Percentiles rank a stretch among this genome's conserved stretches.
These are phyloP conservation scores for Hippophae tibetana DNA, from an alignment of 306 rosid species.

Conservation along the genomic window DNA sequence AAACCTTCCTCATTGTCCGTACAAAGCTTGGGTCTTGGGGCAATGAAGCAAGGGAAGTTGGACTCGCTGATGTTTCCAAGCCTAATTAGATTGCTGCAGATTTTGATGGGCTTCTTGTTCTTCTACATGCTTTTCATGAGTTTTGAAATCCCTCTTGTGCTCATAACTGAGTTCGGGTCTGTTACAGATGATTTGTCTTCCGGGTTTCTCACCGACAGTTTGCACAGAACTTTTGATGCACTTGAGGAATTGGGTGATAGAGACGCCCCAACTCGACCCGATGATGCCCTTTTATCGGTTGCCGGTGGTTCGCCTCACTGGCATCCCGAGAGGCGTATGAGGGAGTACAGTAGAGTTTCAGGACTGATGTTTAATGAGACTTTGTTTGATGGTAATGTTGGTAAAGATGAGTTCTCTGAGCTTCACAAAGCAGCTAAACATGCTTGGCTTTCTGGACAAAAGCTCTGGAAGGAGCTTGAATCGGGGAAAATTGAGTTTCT, in stretches of 20 bases:
- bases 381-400: constrained; percentile 19
- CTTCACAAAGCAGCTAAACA: constrained; percentile 56
- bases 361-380: constrained; percentile 52
- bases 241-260: constrained; percentile 25
- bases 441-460: constrained; percentile 65
- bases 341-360: constrained; percentile 47
- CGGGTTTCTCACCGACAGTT: constrained; percentile 38
- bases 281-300: constrained; percentile 22
- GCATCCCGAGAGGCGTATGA: constrained; percentile 28
- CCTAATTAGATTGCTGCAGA: constrained; percentile 58
- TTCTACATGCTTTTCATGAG: constrained; percentile 56
- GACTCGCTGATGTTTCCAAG: constrained; percentile 36
- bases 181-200: constrained; percentile 30
- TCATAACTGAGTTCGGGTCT: constrained; percentile 36
- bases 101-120: constrained; percentile 46
- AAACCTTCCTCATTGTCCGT: not conserved
- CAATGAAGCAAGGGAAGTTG: constrained; percentile 67
- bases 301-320: constrained; percentile 21
- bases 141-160: constrained; percentile 71
- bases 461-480: constrained; percentile 61
- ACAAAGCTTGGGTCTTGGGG: not conserved
- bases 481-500: constrained; percentile 27
- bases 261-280: constrained; percentile 22
- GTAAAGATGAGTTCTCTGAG: constrained; percentile 32
- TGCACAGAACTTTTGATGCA: constrained; percentile 28